Conservation (phyloP, 768 basidiomycete species). For the Tricholoma bakamatsutake region DNA sequence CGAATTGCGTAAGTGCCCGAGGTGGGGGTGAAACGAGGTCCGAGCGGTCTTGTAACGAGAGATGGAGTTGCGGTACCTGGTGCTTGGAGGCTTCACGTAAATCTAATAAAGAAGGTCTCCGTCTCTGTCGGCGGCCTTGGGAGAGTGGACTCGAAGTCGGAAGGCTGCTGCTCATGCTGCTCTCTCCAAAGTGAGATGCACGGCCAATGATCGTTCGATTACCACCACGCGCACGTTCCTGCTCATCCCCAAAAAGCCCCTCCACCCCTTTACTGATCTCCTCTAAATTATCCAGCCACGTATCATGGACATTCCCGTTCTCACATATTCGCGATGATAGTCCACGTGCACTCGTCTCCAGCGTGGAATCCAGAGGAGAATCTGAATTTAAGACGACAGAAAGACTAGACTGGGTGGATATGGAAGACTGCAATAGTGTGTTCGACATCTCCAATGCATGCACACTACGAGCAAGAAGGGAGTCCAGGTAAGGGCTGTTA, state of each 20-base stretch:
- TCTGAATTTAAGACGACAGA: slow-evolving; percentile 44
- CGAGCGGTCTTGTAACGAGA: slow-evolving; percentile 45
- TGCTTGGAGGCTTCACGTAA: slow-evolving; percentile 19
- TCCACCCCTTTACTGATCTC: slow-evolving; percentile 62
- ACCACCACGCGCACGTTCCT: slow-evolving; percentile 8
- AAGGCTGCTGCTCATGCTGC: slow-evolving; percentile 38
- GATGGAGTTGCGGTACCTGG: slow-evolving; percentile 38
- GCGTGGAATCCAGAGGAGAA: slow-evolving; percentile 37
- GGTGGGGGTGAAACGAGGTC: slow-evolving; percentile 63
- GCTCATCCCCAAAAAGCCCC: slow-evolving; percentile 39
- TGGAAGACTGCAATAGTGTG: slow-evolving; percentile 66
- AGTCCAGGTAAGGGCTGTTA: slow-evolving; percentile 61
- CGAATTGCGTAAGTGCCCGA: slow-evolving; percentile 69
- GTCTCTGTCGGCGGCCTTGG: slow-evolving; percentile 13
- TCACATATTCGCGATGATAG: slow-evolving; percentile 47
- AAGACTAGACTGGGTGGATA: slow-evolving; percentile 58
- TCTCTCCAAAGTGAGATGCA: slow-evolving; percentile 8
- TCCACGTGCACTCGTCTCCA: slow-evolving; percentile 44
- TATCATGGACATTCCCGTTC: slow-evolving; percentile 37
- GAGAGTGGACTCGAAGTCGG: slow-evolving; percentile 24
- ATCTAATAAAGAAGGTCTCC: slow-evolving; percentile 46
- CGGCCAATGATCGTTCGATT: neutral
- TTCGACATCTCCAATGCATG: slow-evolving; percentile 87
- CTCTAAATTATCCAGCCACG: slow-evolving; percentile 66
- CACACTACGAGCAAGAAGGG: slow-evolving; percentile 76